These are phyloP conservation scores for Trichaptum fuscoviolaceum DNA, from an alignment of 768 basidiomycete genomes.

Conservation along the genomic window DNA sequence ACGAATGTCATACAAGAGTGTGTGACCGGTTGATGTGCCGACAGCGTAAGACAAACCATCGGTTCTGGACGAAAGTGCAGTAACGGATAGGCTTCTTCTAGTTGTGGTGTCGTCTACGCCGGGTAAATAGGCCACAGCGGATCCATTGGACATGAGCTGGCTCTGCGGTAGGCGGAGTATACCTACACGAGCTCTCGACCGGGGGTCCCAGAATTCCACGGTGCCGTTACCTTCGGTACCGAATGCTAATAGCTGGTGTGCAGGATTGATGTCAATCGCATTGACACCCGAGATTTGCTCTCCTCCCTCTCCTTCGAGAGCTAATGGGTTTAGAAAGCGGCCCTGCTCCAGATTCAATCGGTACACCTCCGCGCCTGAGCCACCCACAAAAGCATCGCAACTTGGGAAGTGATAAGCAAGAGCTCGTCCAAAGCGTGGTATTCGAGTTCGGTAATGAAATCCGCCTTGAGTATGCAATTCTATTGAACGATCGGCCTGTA, in stretches of 20 bases:
- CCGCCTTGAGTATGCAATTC: conserved; percentile 94
- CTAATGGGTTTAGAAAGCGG: conserved; percentile 80
- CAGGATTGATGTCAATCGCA: conserved; percentile 85
- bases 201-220: conserved; percentile 95
- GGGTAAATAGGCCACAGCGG: conserved; percentile 27
- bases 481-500: conserved; percentile 93
- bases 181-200: conserved; percentile 74
- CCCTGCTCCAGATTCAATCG: conserved; percentile 96
- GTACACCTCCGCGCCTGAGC: conserved; percentile 83
- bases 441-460: conserved; percentile 86
- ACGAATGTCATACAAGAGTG: conserved; percentile 90
- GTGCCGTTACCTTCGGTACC: conserved; percentile 84
- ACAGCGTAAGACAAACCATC: conserved; percentile 94
- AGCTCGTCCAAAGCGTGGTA: conserved; percentile 90
- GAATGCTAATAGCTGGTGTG: conserved; percentile 85
- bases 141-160: conserved; percentile 41
- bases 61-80: conserved; percentile 75
- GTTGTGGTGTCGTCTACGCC: conserved; percentile 29
- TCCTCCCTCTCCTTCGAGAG: conserved; percentile 44
- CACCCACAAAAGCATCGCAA: conserved; percentile 84
- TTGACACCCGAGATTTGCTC: conserved; percentile 80
- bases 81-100: conserved; percentile 51
- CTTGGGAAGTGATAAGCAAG: conserved; percentile 92
- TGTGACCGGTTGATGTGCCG: conserved; percentile 93
- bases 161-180: conserved; percentile 54